Conservation (phyloP, 2,329 filamentous ascomycete species). For the Venturia pyrina region DNA sequence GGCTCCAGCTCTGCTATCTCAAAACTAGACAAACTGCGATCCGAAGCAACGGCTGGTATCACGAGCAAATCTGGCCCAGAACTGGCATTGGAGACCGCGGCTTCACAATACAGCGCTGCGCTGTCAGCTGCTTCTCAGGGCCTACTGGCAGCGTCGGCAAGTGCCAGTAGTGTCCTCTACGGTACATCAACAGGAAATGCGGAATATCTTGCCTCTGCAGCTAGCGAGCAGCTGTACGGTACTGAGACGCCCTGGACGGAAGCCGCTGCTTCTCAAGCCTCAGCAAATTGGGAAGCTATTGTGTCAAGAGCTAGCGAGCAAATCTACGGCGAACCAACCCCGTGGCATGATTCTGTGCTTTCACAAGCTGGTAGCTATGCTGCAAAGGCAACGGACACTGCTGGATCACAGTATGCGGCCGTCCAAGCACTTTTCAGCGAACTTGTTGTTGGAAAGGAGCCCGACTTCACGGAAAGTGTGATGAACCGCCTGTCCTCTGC, state of each 20-base stretch:
- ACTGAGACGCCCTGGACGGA: slow-evolving; percentile 42
- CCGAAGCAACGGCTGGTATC: slow-evolving; percentile 26
- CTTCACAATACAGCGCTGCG: slow-evolving; percentile 35
- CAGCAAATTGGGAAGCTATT: slow-evolving; percentile 53
- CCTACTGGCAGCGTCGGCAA: slow-evolving; percentile 19
- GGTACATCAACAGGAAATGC: slow-evolving; percentile 39
- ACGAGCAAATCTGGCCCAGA: slow-evolving; percentile 26
- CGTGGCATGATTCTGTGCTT: slow-evolving; percentile 36
- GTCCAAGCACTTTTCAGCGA: slow-evolving; percentile 67
- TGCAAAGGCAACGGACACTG: slow-evolving; percentile 51
- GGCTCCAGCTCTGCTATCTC: slow-evolving; percentile 27
- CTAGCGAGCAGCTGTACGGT: slow-evolving; percentile 35
- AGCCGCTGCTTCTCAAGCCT: slow-evolving; percentile 45
- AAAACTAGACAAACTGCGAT: slow-evolving; percentile 21
- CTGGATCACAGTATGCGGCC: slow-evolving; percentile 55
- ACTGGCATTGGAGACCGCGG: slow-evolving; percentile 32
- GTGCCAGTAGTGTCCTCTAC: slow-evolving; percentile 34
- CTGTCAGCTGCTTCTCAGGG: slow-evolving; percentile 33
- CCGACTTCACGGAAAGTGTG: slow-evolving; percentile 72
- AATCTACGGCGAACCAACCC: slow-evolving; percentile 57
- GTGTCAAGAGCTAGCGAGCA: slow-evolving; percentile 57
- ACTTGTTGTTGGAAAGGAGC: slow-evolving; percentile 65
- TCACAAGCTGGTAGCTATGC: slow-evolving; percentile 48
- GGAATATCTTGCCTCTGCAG: slow-evolving; percentile 33
- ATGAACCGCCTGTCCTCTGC: slow-evolving; percentile 60